These are phyloP conservation scores for Pyrenochaeta sp. DNA, from an alignment of 2,329 filamentous ascomycete genomes.

Conservation along the genomic window DNA sequence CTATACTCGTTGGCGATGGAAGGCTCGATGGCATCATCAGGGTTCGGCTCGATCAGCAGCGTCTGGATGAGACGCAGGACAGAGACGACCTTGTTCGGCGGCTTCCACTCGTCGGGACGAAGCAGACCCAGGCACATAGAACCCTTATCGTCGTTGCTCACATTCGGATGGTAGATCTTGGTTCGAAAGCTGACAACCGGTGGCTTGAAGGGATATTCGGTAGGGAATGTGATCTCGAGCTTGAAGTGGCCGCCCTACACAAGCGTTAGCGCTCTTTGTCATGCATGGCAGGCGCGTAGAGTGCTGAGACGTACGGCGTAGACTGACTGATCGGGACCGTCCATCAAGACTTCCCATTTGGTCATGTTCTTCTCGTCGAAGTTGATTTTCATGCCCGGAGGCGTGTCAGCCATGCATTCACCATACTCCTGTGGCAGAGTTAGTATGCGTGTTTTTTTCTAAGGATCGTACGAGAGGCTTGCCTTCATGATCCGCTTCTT, in stretches of 20 bases:
- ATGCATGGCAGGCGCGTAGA: slow-evolving; percentile 5
- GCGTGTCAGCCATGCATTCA: slow-evolving; percentile 48
- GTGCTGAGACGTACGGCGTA: slow-evolving; percentile 64
- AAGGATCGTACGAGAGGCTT: slow-evolving; percentile 13
- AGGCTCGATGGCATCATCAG: slow-evolving; percentile 87
- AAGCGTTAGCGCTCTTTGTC: slow-evolving; percentile 14
- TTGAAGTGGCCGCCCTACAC: slow-evolving; percentile 74
- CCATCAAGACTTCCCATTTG: slow-evolving; percentile 73
- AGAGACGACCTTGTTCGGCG: slow-evolving; percentile 75
- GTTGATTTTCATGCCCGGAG: slow-evolving; percentile 51
- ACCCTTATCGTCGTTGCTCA: slow-evolving; percentile 85
- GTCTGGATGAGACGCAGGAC: slow-evolving; percentile 80
- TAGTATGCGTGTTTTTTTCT: slow-evolving; percentile 10
- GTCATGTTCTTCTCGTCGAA: slow-evolving; percentile 71
- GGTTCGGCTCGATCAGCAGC: slow-evolving; percentile 81
- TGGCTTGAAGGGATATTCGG: slow-evolving; percentile 90
- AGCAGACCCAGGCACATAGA: slow-evolving; percentile 87
- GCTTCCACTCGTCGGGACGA: slow-evolving; percentile 91
- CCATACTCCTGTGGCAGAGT: slow-evolving; percentile 42
- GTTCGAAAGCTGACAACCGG: slow-evolving; percentile 82
- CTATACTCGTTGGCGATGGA: slow-evolving; percentile 86
- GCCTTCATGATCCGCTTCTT: slow-evolving; percentile 60
- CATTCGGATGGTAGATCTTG: slow-evolving; percentile 95
- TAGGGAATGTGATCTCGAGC: slow-evolving; percentile 75
- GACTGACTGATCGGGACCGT: slow-evolving; percentile 70